phyloP scores from a whole-genome alignment of 305 asterid genomes.

The Plantago coronopus region DNA sequence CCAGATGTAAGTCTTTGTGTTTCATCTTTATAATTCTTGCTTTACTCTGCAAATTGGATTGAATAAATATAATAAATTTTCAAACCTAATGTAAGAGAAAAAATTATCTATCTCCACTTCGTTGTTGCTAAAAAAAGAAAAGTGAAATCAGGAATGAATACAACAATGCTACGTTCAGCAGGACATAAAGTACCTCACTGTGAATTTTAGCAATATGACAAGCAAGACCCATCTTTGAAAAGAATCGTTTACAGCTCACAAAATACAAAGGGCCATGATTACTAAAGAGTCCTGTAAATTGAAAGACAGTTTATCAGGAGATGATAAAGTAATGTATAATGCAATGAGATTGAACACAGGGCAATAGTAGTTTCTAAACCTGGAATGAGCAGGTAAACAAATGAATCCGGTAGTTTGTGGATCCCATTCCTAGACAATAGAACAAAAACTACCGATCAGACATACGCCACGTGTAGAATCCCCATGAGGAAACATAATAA shows the following conservation, averaged over 20 bases:
- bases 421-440: constrained; percentile 58
- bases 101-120: too few species aligned
- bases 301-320: constrained; percentile 20
- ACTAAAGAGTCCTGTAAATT: constrained; percentile 69
- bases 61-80: too few species aligned
- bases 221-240: constrained; percentile 90
- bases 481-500: not conserved
- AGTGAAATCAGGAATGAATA: not conserved
- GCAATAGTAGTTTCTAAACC: constrained; percentile 38
- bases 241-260: constrained; percentile 70
- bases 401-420: constrained; percentile 76
- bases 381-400: constrained; percentile 87
- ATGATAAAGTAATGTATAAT: constrained; percentile 6
- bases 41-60: too few species aligned
- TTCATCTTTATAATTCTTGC: too few species aligned
- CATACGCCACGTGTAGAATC: not conserved
- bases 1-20: too few species aligned
- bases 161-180: not conserved
- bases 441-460: constrained; percentile 24
- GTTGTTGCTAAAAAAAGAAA: too few species aligned
- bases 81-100: too few species aligned
- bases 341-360: constrained; percentile 1
- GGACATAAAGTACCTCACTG: constrained; percentile 57
- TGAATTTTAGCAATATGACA: constrained; percentile 94
- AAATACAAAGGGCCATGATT: constrained; percentile 86